phyloP scores from a whole-genome alignment of 352 stramenopile genomes.

The Phytophthora citricola region DNA sequence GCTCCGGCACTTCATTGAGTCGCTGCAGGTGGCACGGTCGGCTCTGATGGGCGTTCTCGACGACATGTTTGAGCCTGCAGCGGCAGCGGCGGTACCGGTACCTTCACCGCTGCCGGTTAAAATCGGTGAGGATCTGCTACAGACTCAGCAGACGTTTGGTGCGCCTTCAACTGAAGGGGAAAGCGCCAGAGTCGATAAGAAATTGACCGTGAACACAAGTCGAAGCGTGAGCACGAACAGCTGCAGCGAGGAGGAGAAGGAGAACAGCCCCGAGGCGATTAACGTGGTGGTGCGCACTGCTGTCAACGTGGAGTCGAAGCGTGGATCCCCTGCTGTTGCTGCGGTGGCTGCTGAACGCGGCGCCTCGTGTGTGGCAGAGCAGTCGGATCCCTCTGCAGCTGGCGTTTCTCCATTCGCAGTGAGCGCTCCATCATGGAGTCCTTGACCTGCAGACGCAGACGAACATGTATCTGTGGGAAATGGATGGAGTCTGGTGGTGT shows the following conservation, averaged over 20 bases:
- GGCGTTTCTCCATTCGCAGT: constrained; percentile 5
- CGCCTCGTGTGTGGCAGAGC: constrained; percentile 13
- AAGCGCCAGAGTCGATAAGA: constrained; percentile 10
- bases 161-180: not conserved
- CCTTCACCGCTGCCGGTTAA: not conserved
- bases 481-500: too few species aligned
- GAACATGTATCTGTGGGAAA: too few species aligned
- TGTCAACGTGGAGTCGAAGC: constrained; percentile 10
- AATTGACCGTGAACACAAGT: constrained; percentile 11
- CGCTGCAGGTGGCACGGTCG: constrained; percentile 50
- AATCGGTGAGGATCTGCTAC: constrained; percentile 1
- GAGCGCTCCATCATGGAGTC: too few species aligned
- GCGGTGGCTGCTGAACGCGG: not conserved
- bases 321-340: not conserved
- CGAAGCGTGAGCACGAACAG: constrained; percentile 20
- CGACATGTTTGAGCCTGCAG: constrained; percentile 23
- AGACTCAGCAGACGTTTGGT: not conserved
- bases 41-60: constrained; percentile 51
- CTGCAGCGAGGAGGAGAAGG: constrained; percentile 50
- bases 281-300: constrained; percentile 24
- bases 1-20: constrained; percentile 57
- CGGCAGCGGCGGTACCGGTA: not conserved
- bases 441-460: too few species aligned
- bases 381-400: constrained; percentile 18
- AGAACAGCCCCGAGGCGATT: constrained; percentile 34